A percentile compares a stretch with the other conserved stretches of the same genome.
These are phyloP conservation scores for Gaeumannomyces sp. DNA, from an alignment of 2,329 filamentous ascomycete species.

Conservation along the genomic window DNA sequence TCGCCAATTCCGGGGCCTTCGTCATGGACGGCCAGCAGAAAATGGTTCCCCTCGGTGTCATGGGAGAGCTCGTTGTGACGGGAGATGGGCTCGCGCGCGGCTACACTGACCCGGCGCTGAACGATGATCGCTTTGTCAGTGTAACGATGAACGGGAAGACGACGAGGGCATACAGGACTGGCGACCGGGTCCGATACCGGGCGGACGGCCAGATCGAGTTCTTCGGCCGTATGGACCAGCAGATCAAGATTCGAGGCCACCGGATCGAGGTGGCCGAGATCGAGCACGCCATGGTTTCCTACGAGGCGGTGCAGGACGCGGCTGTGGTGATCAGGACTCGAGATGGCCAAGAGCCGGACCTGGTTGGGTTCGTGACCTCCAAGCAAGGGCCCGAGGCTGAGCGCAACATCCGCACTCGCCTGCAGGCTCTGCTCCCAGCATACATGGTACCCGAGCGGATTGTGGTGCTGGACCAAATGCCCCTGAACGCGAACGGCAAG, in stretches of 20 bases:
- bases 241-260: slow-evolving; percentile 7
- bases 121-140: background rate
- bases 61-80: slow-evolving; percentile 34
- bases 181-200: slow-evolving; percentile 1
- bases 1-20: slow-evolving; percentile 23
- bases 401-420: background rate
- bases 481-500: slow-evolving; percentile 28
- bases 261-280: slow-evolving; percentile 5
- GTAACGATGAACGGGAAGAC: background rate
- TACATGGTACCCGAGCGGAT: slow-evolving; percentile 30
- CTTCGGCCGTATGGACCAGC: slow-evolving; percentile 5
- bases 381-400: background rate
- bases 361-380: background rate
- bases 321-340: background rate
- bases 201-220: slow-evolving; percentile 2
- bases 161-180: slow-evolving; percentile 2
- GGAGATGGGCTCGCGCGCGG: slow-evolving; percentile 33
- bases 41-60: slow-evolving; percentile 26
- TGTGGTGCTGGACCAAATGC: slow-evolving; percentile 24
- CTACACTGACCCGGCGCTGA: slow-evolving; percentile 26
- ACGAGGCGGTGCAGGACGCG: background rate
- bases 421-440: slow-evolving; percentile 11
- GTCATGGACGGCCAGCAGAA: slow-evolving; percentile 30
- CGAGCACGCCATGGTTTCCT: background rate
- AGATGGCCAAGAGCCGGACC: background rate